These are phyloP conservation scores for Fusarium acutatum DNA, from an alignment of 2,329 filamentous ascomycete species.

Conservation along the genomic window DNA sequence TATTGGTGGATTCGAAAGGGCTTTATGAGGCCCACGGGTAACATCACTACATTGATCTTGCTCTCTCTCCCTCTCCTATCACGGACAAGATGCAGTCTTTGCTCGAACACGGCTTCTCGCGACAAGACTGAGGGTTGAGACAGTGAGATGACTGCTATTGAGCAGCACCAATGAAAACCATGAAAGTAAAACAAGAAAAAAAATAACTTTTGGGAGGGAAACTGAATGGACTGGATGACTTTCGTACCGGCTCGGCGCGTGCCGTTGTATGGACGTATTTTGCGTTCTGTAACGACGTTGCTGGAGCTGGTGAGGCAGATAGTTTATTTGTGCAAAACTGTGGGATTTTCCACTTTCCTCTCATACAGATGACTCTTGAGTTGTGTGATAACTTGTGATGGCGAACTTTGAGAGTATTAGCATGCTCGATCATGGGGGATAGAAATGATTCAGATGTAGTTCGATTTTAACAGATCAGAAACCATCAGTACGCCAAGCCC, in stretches of 20 bases:
- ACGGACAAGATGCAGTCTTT: conserved; percentile 17
- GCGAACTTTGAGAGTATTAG: not conserved
- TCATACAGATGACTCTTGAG: not conserved
- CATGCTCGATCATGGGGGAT: not conserved
- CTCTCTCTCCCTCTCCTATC: conserved; percentile 16
- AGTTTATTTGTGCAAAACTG: conserved; percentile 40
- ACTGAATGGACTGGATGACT: conserved; percentile 35
- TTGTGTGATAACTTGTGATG: not conserved
- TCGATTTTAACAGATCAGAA: not conserved
- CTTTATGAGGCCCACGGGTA: conserved; percentile 17
- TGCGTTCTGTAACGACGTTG: conserved; percentile 8
- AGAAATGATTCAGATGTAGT: not conserved
- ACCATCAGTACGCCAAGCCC: not conserved
- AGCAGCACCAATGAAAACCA: conserved; percentile 25
- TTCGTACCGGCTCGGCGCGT: conserved; percentile 36
- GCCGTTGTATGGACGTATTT: conserved; percentile 6
- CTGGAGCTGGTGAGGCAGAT: conserved; percentile 37
- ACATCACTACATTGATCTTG: conserved; percentile 19
- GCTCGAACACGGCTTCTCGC: conserved; percentile 17
- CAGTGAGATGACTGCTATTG: conserved; percentile 22
- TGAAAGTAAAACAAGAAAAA: conserved; percentile 39
- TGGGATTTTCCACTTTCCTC: conserved; percentile 36
- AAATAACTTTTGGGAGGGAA: conserved; percentile 37
- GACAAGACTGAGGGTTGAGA: conserved; percentile 16
- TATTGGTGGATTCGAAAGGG: conserved; percentile 29